These are phyloP conservation scores for Artemisia annua DNA, from an alignment of 129 eudicot species.

Conservation along the genomic window DNA sequence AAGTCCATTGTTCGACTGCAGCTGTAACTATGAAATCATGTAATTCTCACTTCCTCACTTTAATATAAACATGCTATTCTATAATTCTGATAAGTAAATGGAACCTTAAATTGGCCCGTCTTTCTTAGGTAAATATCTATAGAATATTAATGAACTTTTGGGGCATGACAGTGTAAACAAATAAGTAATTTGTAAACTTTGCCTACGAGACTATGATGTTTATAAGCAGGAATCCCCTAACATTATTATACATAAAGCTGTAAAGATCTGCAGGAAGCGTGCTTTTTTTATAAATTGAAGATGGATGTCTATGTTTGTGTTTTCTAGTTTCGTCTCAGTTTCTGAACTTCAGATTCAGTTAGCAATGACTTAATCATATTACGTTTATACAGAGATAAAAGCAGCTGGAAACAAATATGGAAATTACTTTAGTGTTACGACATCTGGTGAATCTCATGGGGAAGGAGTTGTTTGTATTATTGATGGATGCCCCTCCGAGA, in stretches of 20 bases:
- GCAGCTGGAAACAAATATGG: constrained; percentile 89
- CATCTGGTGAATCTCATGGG: constrained; percentile 97
- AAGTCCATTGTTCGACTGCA: no score
- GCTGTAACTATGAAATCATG: no score
- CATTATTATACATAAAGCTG: constrained; percentile 9
- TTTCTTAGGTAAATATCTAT: not conserved
- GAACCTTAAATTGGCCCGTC: no score
- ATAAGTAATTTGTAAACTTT: not conserved
- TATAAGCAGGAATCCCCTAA: not conserved
- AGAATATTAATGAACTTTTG: not conserved
- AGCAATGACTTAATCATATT: not conserved
- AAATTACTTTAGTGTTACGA: constrained; percentile 83
- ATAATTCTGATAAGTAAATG: no score
- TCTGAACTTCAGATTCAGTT: constrained; percentile 1
- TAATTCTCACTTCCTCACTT: no score
- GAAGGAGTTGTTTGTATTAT: constrained; percentile 94
- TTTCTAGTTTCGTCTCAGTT: constrained; percentile 6
- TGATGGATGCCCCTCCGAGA: constrained; percentile 94
- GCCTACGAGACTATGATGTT: constrained; percentile 10
- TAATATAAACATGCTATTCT: no score
- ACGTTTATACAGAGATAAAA: constrained; percentile 51
- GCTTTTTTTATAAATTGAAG: not conserved
- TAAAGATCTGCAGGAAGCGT: not conserved
- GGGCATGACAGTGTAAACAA: not conserved
- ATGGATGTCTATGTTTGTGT: not conserved